Percentiles rank a stretch among this genome's conserved stretches.
Evolutionary conservation across 2,329 filamentous ascomycete genomes (phyloP).

Genomic region (Xylaria sp.): DNA sequence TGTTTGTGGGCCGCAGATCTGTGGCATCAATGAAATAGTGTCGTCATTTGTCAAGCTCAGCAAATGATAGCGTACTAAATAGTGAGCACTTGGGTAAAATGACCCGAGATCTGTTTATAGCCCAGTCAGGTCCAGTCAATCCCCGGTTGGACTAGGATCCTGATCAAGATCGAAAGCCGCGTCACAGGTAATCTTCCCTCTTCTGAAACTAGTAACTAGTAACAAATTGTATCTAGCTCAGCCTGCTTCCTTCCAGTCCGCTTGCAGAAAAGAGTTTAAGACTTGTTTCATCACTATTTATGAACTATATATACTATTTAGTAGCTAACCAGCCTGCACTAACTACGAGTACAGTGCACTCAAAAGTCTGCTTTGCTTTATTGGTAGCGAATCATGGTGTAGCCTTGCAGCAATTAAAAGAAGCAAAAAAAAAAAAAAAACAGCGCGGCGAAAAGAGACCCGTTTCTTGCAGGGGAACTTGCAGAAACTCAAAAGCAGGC

Average conservation of each 20-base stretch:
- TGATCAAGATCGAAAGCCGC: not conserved
- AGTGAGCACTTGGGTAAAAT: slow-evolving; percentile 4
- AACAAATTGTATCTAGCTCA: not conserved
- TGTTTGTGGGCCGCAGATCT: slow-evolving; percentile 19
- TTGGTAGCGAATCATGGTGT: not conserved
- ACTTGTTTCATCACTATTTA: slow-evolving; percentile 4
- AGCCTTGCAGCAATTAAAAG: not conserved
- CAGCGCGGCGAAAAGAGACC: slow-evolving; percentile 5
- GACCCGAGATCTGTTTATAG: slow-evolving; percentile 1
- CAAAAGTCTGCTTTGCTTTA: no score
- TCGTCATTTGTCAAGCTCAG: slow-evolving; percentile 27
- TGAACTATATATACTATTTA: not conserved
- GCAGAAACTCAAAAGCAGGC: slow-evolving; percentile 3
- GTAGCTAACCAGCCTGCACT: no score
- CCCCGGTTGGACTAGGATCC: not conserved
- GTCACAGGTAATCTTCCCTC: not conserved
- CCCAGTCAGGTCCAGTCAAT: no score
- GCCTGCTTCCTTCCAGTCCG: not conserved
- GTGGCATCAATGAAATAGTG: slow-evolving; percentile 1
- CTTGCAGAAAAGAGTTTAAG: slow-evolving; percentile 8
- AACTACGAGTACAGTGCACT: no score
- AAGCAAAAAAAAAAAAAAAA: not conserved
- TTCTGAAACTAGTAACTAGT: not conserved
- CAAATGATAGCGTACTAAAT: not conserved
- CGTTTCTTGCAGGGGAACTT: slow-evolving; percentile 2